These are phyloP conservation scores for Kuraishia piskuri DNA, from an alignment of 805 yeast species.

Conservation along the genomic window DNA sequence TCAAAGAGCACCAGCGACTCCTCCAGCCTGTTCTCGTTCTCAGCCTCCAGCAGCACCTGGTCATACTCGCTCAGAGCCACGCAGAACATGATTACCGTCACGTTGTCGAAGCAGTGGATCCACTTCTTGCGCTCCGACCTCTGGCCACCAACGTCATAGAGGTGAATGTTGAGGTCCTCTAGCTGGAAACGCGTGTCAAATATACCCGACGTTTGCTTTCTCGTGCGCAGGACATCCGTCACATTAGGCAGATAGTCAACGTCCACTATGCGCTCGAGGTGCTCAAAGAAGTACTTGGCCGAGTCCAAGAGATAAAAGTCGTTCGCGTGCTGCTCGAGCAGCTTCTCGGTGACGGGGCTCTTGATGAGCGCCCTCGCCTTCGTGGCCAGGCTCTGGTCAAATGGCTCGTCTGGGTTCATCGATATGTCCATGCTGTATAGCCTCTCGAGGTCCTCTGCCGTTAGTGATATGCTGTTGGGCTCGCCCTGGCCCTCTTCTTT, in stretches of 20 bases:
- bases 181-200: conserved; percentile 74
- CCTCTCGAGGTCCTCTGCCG: conserved; percentile 29
- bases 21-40: conserved; percentile 66
- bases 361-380: conserved; percentile 45
- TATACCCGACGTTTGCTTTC: conserved; percentile 90
- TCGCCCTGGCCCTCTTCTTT: too few species aligned
- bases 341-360: conserved; percentile 47
- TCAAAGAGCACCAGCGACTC: conserved; percentile 82
- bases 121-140: conserved; percentile 93
- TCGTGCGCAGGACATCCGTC: conserved; percentile 74
- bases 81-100: conserved; percentile 81
- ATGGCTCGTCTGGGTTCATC: conserved; percentile 41
- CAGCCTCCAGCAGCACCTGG: conserved; percentile 73
- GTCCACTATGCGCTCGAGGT: conserved; percentile 50
- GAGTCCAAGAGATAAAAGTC: conserved; percentile 82
- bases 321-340: conserved; percentile 52
- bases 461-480: conserved; percentile 10
- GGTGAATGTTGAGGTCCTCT: conserved; percentile 56
- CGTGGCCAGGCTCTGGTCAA: conserved; percentile 40
- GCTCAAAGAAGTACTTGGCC: conserved; percentile 67
- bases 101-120: conserved; percentile 95
- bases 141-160: conserved; percentile 92
- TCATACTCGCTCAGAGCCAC: conserved; percentile 90
- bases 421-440: conserved; percentile 39
- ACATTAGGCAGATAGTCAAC: conserved; percentile 62